Base-by-base conservation (phyloP, 23 red algal genomes). In the Chondrus crispus region DNA sequence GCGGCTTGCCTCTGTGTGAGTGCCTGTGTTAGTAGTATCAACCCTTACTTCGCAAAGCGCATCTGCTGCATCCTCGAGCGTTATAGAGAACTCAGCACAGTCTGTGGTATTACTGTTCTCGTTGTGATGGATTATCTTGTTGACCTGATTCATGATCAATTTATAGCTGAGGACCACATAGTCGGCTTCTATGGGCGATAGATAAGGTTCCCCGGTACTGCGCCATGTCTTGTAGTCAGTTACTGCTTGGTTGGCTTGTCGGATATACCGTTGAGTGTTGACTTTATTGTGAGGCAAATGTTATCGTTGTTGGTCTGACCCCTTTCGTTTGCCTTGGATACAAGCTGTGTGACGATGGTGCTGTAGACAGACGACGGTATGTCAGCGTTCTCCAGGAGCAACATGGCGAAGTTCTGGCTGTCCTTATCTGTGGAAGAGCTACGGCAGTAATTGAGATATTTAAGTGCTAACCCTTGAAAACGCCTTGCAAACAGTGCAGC, bases 351-450 rank as follows among this genome's bases (percentile, higher is more conserved):
- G 39, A 74, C 46, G n/a, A 87, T 47, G 45, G 47, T 74, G 83
- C 37, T 74, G 26, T 64, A 71, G 0, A 33, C 58, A 6, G 54
- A 20, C 20, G 58, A 0, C n/a, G 83, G 32, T 5, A 87, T 22
- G 14, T 35, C 13, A 18, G 83, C 83, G 60, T 72, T 87, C 49
- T 39, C 40, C 0, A 72, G 58, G 0, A 47, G 43, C 16, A 73
- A 18, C 24, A 87, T 68, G 11, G 62, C 83, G 28, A 55, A 71
- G 32, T 87, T 68, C 24, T 87, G 83, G 12, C 63, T 87, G 22
- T 73, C 58, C 18, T 30, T 30, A 18, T 26, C 48, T 13, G 54
- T 30, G 13, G 43, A 44, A 49, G 26, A 51, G 2, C 28, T 9
- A 24, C 41, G 22, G 33, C 40, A 49, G 9, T 46, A 62, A 40